phyloP scores from a whole-genome alignment of 1,139 yeast species.

The Yamadazyma sp. region DNA sequence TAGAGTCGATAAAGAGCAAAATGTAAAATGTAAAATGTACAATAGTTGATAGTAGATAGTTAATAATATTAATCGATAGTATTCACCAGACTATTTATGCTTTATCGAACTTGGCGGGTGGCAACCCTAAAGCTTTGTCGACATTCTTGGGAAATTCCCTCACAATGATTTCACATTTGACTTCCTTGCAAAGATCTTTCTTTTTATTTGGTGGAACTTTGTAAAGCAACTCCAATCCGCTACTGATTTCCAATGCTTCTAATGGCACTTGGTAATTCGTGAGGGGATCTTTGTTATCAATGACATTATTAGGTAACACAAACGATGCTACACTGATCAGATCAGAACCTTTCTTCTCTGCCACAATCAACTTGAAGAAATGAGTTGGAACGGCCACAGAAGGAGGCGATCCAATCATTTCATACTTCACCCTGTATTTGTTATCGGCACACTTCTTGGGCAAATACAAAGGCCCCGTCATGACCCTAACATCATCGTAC shows the following conservation, averaged over 20 bases:
- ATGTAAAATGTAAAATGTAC: too few species aligned
- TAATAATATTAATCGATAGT: too few species aligned
- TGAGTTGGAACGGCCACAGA: constrained; percentile 97
- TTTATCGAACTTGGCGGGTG: constrained; percentile 16
- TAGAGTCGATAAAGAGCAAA: constrained; percentile 14
- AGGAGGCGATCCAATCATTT: constrained; percentile 96
- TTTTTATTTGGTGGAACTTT: constrained; percentile 61
- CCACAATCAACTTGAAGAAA: constrained; percentile 86
- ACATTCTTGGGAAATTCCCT: constrained; percentile 69
- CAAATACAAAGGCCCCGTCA: constrained; percentile 91
- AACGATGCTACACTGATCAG: constrained; percentile 83
- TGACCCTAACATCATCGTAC: constrained; percentile 74
- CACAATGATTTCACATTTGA: constrained; percentile 77
- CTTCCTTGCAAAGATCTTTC: constrained; percentile 75
- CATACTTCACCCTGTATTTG: constrained; percentile 80
- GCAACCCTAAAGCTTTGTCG: constrained; percentile 23
- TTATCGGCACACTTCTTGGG: constrained; percentile 68
- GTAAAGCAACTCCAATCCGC: constrained; percentile 80
- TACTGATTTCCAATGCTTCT: constrained; percentile 81
- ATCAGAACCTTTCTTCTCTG: constrained; percentile 57
- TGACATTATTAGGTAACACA: constrained; percentile 82
- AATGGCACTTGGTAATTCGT: constrained; percentile 82
- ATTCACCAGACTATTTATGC: too few species aligned
- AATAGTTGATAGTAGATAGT: too few species aligned
- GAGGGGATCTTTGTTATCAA: constrained; percentile 69